Percentiles rank a stretch among this genome's conserved stretches.
These are phyloP conservation scores for Aspergillus calidoustus DNA, from an alignment of 2,329 filamentous ascomycete genomes.

Conservation along the genomic window DNA sequence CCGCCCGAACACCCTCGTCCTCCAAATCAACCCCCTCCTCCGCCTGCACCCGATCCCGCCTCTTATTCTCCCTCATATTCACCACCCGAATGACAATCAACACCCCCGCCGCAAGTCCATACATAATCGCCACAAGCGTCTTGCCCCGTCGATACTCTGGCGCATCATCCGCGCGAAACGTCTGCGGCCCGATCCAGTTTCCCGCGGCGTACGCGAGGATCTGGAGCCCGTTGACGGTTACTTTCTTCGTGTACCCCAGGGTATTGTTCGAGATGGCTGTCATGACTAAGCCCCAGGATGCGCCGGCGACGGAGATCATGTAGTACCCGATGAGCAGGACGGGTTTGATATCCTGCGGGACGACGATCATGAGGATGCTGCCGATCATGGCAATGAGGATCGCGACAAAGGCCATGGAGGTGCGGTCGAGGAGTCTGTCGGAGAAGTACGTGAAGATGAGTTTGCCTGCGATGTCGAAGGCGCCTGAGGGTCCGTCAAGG, in stretches of 20 bases:
- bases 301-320: slow-evolving; percentile 46
- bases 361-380: not conserved
- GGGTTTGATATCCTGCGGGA: slow-evolving; percentile 22
- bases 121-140: slow-evolving; percentile 30
- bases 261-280: slow-evolving; percentile 37
- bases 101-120: slow-evolving; percentile 28
- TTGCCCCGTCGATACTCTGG: slow-evolving; percentile 42
- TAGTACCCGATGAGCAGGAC: slow-evolving; percentile 48
- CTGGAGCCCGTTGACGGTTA: slow-evolving; percentile 53
- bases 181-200: slow-evolving; percentile 52
- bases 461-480: not conserved
- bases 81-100: slow-evolving; percentile 8
- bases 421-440: not conserved
- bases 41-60: slow-evolving; percentile 28
- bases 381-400: not conserved
- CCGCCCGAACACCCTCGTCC: not conserved
- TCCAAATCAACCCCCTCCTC: not conserved
- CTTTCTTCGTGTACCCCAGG: slow-evolving; percentile 56
- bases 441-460: not conserved
- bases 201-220: slow-evolving; percentile 50
- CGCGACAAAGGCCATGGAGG: not conserved
- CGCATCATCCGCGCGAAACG: slow-evolving; percentile 49
- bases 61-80: slow-evolving; percentile 37
- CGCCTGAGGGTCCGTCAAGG: slow-evolving; percentile 48
- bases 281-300: slow-evolving; percentile 34